Percentiles rank a stretch among this genome's conserved stretches.
Evolutionary conservation across 2,329 filamentous ascomycete genomes (phyloP).

Genomic region (Aspergillus sojae): DNA sequence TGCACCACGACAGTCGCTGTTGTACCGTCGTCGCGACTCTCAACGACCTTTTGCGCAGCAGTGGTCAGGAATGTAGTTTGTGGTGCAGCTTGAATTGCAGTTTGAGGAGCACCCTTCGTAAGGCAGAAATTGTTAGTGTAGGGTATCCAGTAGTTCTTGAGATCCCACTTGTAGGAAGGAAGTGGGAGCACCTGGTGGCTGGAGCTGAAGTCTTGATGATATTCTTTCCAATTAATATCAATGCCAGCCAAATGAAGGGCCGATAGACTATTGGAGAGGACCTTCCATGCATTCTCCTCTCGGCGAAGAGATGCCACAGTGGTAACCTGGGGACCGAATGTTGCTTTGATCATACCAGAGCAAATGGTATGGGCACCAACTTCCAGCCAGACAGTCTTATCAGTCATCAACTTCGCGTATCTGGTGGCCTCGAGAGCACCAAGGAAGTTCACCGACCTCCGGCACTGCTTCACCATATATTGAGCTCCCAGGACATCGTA

Average conservation of each 20-base stretch:
- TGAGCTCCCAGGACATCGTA: conserved; percentile 53
- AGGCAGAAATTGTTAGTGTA: conserved; percentile 73
- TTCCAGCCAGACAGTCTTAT: conserved; percentile 76
- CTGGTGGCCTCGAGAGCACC: conserved; percentile 41
- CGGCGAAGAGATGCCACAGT: conserved; percentile 47
- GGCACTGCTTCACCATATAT: conserved; percentile 45
- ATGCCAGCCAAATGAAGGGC: conserved; percentile 66
- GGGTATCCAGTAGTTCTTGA: conserved; percentile 73
- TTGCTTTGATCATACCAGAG: conserved; percentile 53
- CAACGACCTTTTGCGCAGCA: conserved; percentile 65
- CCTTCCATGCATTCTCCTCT: conserved; percentile 48
- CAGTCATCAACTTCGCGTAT: conserved; percentile 57
- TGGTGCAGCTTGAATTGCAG: conserved; percentile 34
- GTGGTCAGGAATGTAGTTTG: conserved; percentile 57
- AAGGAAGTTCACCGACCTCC: conserved; percentile 52
- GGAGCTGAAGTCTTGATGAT: conserved; percentile 63
- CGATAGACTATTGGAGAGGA: conserved; percentile 59
- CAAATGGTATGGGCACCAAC: conserved; percentile 54
- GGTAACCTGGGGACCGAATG: conserved; percentile 62
- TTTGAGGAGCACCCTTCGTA: conserved; percentile 59
- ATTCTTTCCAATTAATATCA: conserved; percentile 71
- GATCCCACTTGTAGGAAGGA: conserved; percentile 69
- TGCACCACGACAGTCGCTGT: conserved; percentile 40
- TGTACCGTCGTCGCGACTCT: conserved; percentile 64
- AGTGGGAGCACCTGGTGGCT: conserved; percentile 64